phyloP scores from a whole-genome alignment of 352 stramenopile genomes.

The Globisporangium radiosum region DNA sequence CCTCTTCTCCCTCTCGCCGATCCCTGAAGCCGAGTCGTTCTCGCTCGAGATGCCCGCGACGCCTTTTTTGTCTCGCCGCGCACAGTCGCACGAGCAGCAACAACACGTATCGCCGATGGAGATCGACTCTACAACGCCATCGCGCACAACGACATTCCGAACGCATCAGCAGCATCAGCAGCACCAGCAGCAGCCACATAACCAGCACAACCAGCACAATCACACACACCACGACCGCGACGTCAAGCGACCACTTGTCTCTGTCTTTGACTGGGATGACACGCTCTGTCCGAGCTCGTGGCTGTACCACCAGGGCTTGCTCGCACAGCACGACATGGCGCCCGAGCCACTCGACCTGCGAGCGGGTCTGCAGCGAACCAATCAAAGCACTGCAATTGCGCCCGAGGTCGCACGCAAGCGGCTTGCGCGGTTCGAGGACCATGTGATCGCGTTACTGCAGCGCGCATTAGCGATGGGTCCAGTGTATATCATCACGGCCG shows the following conservation, averaged over 20 bases:
- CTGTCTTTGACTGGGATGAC: conserved; percentile 64
- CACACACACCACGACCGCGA: too few relatives aligned
- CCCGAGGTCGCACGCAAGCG: conserved; percentile 3
- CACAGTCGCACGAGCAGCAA: neutral
- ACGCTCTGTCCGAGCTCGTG: conserved; percentile 57
- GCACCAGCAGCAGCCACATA: neutral
- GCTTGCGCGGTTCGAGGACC: conserved; percentile 30
- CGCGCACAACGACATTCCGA: conserved; percentile 1
- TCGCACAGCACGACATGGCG: conserved; percentile 22
- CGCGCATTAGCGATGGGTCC: conserved; percentile 30
- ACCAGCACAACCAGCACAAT: neutral
- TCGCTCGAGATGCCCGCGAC: conserved; percentile 9
- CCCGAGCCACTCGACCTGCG: conserved; percentile 13
- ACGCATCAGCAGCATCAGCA: neutral
- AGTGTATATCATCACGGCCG: conserved; percentile 63
- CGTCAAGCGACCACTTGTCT: conserved; percentile 21
- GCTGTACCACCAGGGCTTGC: conserved; percentile 35
- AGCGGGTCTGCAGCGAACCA: conserved; percentile 5
- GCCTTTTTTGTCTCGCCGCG: neutral
- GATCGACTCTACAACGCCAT: conserved; percentile 9
- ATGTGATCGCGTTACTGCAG: conserved; percentile 35
- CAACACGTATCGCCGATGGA: conserved; percentile 6
- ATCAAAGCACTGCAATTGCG: too few relatives aligned
- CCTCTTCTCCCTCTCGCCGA: conserved; percentile 8
- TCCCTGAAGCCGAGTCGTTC: conserved; percentile 10